Evolutionary conservation across 257 asterid genomes (phyloP), one percentile per base, ranked within the genome.

Genomic region (Anisodus tanguticus): DNA sequence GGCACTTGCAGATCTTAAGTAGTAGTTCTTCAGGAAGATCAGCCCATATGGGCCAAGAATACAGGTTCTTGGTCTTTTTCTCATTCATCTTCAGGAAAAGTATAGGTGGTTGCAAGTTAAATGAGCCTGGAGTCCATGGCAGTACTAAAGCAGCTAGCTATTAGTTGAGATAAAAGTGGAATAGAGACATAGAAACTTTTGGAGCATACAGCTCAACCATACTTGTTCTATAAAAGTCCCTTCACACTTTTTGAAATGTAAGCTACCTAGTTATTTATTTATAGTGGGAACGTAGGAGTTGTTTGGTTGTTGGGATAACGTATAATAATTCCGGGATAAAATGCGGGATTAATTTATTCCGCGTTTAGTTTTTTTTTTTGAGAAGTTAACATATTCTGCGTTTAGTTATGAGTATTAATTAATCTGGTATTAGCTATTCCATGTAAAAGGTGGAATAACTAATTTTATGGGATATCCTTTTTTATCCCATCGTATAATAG

Each of bases 1-100:
- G 60, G 80, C 80, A 49, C 35, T 72, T 10, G 41, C 60, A 47
- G 39, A 72, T 72, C 17, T 72, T 72, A 49, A 72, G 6, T 19
- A 72, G 43, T 72, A 72, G 60, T 22, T 19, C 80, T 9, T 47
- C 60, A 72, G 80, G 60, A 47, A 47, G 80, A 22, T 72, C 6
- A 19, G 19, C 60, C 80, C 80, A 41, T 41, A 41, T 41, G 45
- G 45, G 45, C 45, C 45, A n/a, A 47, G 60, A 72, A 72, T 72
- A 19, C 58, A 47, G 2, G 1, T 49, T 49, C 80, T 72, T 47
- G 6, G n/a, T 72, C n/a, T 11, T 72, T 4, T 19, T 19, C 19
- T 47, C 80, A 47, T 72, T 47, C 80, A 71, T 71, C 39, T 71
- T 45, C 39, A 43, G 54, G 37, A n/a, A 9, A 71, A 71, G 5